Evolutionary conservation across 2,329 filamentous ascomycete species (phyloP).

Genomic region (Xylaria sp.): DNA sequence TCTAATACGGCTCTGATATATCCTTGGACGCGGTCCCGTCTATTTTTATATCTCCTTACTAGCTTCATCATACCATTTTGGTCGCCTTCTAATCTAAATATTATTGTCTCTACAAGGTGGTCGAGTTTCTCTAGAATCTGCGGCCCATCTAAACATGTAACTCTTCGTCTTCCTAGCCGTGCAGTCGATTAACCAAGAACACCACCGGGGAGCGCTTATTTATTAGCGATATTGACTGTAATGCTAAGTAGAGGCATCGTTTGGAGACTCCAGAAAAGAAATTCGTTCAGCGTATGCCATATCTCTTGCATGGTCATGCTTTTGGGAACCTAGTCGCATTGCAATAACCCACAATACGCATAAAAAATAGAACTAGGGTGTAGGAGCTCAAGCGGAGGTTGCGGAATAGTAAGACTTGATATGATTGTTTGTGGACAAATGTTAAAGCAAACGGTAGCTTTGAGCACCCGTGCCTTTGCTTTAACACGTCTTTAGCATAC

Average conservation of each 20-base stretch:
- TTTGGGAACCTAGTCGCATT: background rate
- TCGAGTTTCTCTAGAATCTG: slow-evolving; percentile 34
- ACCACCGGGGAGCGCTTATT: slow-evolving; percentile 33
- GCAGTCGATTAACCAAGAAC: slow-evolving; percentile 28
- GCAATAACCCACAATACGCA: background rate
- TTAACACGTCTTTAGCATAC: background rate
- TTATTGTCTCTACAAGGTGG: slow-evolving; percentile 27
- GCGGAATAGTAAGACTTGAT: background rate
- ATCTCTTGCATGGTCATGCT: background rate
- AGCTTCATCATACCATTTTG: slow-evolving; percentile 27
- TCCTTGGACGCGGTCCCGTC: too few relatives aligned
- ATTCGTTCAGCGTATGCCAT: background rate
- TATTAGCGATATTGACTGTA: slow-evolving; percentile 29
- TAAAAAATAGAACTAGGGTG: background rate
- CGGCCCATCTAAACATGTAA: slow-evolving; percentile 18
- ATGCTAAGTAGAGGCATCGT: slow-evolving; percentile 23
- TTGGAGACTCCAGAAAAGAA: background rate
- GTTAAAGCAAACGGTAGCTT: background rate
- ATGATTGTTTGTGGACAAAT: background rate
- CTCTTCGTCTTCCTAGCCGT: slow-evolving; percentile 35
- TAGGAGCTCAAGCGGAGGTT: background rate
- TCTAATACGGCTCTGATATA: too few relatives aligned
- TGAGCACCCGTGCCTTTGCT: too few relatives aligned
- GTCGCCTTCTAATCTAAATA: slow-evolving; percentile 25
- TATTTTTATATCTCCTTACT: slow-evolving; percentile 9